These are phyloP conservation scores for Cudoniella acicularis DNA, from an alignment of 495 filamentous ascomycete species.

Conservation along the genomic window DNA sequence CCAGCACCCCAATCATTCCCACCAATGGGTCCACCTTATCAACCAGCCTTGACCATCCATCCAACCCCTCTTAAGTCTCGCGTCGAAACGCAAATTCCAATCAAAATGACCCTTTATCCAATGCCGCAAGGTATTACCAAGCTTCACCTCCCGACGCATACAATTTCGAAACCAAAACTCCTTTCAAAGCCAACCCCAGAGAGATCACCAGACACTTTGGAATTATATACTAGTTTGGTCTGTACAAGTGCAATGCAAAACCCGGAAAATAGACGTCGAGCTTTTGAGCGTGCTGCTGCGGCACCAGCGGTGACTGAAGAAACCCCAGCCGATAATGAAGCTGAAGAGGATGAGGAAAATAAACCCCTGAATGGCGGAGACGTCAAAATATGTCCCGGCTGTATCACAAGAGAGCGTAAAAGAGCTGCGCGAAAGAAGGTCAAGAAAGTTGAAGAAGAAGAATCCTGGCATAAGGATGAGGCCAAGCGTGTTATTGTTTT, in stretches of 20 bases:
- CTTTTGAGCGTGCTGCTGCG: slow-evolving; percentile 60
- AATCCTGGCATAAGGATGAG: slow-evolving; percentile 74
- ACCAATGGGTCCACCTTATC: slow-evolving; percentile 21
- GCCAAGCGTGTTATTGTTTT: slow-evolving; percentile 82
- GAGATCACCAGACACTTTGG: slow-evolving; percentile 66
- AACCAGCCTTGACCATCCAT: slow-evolving; percentile 51
- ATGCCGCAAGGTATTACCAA: slow-evolving; percentile 70
- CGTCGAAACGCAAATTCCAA: slow-evolving; percentile 90
- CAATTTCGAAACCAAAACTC: slow-evolving; percentile 88
- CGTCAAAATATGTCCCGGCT: slow-evolving; percentile 79
- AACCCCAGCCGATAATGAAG: slow-evolving; percentile 1
- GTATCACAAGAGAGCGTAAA: slow-evolving; percentile 83
- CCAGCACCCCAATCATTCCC: slow-evolving; percentile 2
- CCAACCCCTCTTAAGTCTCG: slow-evolving; percentile 76
- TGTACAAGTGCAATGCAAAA: slow-evolving; percentile 93
- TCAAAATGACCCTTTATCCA: slow-evolving; percentile 69
- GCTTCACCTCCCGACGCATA: slow-evolving; percentile 79
- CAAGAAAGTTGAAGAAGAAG: slow-evolving; percentile 80
- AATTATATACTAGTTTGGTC: slow-evolving; percentile 76
- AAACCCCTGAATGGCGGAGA: slow-evolving; percentile 80
- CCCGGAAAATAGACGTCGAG: slow-evolving; percentile 53
- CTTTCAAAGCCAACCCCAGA: slow-evolving; percentile 61
- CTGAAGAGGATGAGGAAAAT: slow-evolving; percentile 50
- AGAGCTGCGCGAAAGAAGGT: slow-evolving; percentile 84
- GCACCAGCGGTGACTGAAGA: slow-evolving; percentile 18